A percentile compares a stretch with the other conserved stretches of the same genome.
phyloP scores from a whole-genome alignment of 805 yeast species.

The Ogataea henricii region DNA sequence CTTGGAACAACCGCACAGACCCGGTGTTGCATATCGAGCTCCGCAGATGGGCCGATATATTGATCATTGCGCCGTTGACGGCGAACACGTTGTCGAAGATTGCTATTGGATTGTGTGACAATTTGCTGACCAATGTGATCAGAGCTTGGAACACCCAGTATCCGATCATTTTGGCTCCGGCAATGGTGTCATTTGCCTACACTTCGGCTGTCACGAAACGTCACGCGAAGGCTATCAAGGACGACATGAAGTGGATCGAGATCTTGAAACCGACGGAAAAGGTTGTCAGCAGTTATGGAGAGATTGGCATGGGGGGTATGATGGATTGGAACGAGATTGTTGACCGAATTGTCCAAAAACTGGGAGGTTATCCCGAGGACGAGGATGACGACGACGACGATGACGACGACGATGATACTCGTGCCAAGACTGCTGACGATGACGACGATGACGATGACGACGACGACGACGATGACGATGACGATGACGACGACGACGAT shows the following conservation, averaged over 20 bases:
- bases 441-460: conserved; percentile 33
- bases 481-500: conserved; percentile 17
- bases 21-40: conserved; percentile 62
- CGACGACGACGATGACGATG: conserved; percentile 28
- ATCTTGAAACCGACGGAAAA: conserved; percentile 60
- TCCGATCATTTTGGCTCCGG: conserved; percentile 59
- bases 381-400: conserved; percentile 55
- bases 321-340: conserved; percentile 68
- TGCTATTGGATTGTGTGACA: conserved; percentile 59
- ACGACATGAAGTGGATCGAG: conserved; percentile 66
- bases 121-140: conserved; percentile 56
- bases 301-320: conserved; percentile 70
- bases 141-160: conserved; percentile 63
- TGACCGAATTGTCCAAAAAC: conserved; percentile 51
- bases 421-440: conserved; percentile 30
- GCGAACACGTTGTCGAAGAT: conserved; percentile 60
- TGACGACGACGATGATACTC: conserved; percentile 36
- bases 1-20: conserved; percentile 56
- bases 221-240: conserved; percentile 53
- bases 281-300: conserved; percentile 55
- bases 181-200: conserved; percentile 63
- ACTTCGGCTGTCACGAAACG: conserved; percentile 57
- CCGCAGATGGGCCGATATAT: conserved; percentile 62
- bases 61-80: conserved; percentile 57
- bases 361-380: conserved; percentile 54